Evolutionary conservation across 2,329 filamentous ascomycete species (phyloP).

Genomic region (Curvularia spicifera): DNA sequence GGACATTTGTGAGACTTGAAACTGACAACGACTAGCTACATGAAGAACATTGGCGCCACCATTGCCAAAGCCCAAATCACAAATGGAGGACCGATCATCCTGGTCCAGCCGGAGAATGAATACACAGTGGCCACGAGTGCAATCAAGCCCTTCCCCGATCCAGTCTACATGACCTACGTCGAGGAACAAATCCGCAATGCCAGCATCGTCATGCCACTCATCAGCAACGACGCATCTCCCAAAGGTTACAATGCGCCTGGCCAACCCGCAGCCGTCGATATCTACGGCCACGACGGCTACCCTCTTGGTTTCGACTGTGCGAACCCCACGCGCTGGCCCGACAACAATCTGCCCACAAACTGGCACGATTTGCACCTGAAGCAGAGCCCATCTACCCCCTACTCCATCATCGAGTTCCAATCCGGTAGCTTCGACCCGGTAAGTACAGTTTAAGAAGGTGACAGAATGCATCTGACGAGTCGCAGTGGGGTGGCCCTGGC

Average conservation of each 20-base stretch:
- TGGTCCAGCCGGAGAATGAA: constrained; percentile 84
- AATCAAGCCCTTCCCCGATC: constrained; percentile 66
- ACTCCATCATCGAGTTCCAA: constrained; percentile 72
- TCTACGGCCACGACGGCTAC: constrained; percentile 71
- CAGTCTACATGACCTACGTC: constrained; percentile 72
- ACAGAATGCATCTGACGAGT: neutral
- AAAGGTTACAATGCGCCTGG: constrained; percentile 69
- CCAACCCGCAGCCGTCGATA: constrained; percentile 63
- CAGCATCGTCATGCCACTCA: constrained; percentile 75
- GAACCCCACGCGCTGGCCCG: constrained; percentile 68
- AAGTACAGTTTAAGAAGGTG: neutral
- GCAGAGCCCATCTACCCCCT: constrained; percentile 70
- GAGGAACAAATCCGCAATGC: constrained; percentile 70
- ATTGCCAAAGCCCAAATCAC: constrained; percentile 81
- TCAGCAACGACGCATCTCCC: constrained; percentile 74
- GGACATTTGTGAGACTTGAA: neutral
- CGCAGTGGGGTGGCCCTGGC: constrained; percentile 70
- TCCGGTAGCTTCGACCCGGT: constrained; percentile 71
- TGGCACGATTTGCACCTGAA: constrained; percentile 62
- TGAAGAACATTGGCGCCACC: constrained; percentile 65
- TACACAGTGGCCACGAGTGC: constrained; percentile 63
- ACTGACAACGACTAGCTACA: constrained; percentile 57
- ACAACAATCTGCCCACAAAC: constrained; percentile 61
- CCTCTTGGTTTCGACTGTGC: constrained; percentile 65
- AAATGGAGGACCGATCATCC: constrained; percentile 78